Evolutionary conservation across 2,329 filamentous ascomycete species (phyloP).

Genomic region (Verticillium longisporum): DNA sequence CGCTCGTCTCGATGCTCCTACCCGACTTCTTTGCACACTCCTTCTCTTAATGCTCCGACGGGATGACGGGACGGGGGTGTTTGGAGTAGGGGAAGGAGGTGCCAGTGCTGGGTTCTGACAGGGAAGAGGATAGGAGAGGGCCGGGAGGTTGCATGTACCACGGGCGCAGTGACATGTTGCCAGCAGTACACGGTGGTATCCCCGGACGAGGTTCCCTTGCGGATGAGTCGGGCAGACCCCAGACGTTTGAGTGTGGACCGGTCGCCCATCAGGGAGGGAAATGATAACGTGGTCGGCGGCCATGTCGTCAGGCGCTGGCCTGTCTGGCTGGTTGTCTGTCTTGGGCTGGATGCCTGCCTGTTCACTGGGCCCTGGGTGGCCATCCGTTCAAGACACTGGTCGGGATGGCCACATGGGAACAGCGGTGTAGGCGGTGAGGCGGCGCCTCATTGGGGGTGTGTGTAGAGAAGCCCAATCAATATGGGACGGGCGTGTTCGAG

Average conservation of each 20-base stretch:
- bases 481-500: background rate
- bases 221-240: background rate
- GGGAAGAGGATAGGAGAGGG: slow-evolving; percentile 1
- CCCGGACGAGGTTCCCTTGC: background rate
- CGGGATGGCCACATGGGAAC: background rate
- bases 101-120: background rate
- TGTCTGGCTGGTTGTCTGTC: background rate
- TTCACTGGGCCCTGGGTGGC: background rate
- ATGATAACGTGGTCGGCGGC: background rate
- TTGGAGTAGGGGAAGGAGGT: background rate
- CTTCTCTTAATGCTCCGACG: slow-evolving; percentile 2
- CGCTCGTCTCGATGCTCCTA: too few relatives aligned
- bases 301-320: background rate
- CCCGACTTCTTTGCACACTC: background rate
- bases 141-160: background rate
- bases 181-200: background rate
- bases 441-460: background rate
- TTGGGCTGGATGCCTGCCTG: background rate
- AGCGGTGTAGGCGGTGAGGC: background rate
- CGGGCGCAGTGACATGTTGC: background rate
- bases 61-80: slow-evolving; percentile 3
- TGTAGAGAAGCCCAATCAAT: background rate
- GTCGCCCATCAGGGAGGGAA: background rate
- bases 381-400: background rate
- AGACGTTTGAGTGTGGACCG: background rate